These are phyloP conservation scores for Cytauxzoon felis DNA, from an alignment of 169 alveolate species.

Conservation along the genomic window DNA sequence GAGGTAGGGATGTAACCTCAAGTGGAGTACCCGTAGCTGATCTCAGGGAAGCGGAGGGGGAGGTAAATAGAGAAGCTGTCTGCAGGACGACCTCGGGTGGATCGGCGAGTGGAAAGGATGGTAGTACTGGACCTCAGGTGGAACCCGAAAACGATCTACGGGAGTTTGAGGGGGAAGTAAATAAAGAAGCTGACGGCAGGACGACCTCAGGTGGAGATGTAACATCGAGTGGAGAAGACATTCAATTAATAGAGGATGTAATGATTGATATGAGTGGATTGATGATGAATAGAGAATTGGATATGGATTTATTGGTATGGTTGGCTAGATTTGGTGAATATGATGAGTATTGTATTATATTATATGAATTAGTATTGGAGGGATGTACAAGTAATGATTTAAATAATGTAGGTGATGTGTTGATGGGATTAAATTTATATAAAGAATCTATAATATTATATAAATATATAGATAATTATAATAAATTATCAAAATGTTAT, in stretches of 20 bases:
- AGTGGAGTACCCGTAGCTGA: too few species aligned
- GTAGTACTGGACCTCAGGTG: too few species aligned
- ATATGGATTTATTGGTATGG: conserved; percentile 62
- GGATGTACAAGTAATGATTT: conserved; percentile 52
- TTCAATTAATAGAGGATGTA: conserved; percentile 49
- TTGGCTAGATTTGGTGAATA: conserved; percentile 60
- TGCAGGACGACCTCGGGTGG: too few species aligned
- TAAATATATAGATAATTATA: conserved; percentile 91
- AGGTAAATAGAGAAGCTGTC: too few species aligned
- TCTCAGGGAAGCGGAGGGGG: too few species aligned
- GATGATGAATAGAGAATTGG: conserved; percentile 60
- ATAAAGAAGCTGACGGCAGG: too few species aligned
- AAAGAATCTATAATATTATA: conserved; percentile 91
- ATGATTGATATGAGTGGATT: conserved; percentile 49
- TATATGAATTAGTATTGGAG: conserved; percentile 7
- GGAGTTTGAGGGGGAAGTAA: too few species aligned
- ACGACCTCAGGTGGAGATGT: too few species aligned
- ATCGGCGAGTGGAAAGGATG: too few species aligned
- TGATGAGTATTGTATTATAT: conserved; percentile 50
- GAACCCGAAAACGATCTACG: too few species aligned
- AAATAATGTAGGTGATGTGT: conserved; percentile 63
- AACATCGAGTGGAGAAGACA: too few species aligned
- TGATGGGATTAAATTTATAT: conserved; percentile 78
- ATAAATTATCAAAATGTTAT: conserved; percentile 94
- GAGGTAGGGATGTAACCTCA: too few species aligned